A percentile compares a stretch with the other conserved stretches of the same genome.
phyloP scores from a whole-genome alignment of 176 grass and related monocot species.

The Alloteropsis semialata region DNA sequence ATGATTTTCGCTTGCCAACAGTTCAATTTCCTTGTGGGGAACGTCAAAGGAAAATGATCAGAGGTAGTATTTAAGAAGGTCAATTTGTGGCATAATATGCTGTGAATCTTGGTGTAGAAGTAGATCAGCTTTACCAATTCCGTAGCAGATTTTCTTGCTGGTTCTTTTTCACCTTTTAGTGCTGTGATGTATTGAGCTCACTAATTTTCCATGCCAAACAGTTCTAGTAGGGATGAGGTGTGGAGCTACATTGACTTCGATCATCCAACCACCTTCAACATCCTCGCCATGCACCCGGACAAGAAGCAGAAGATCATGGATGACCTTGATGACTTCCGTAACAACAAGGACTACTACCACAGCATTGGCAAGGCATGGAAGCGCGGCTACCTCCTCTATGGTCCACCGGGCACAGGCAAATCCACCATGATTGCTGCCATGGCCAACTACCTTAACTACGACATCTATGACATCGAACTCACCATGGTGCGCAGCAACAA shows the following conservation, averaged over 20 bases:
- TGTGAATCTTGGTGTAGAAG: too few relatives aligned
- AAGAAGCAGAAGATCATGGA: conserved; percentile 33
- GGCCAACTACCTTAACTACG: conserved; percentile 20
- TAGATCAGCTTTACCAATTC: too few relatives aligned
- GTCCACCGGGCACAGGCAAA: conserved; percentile 21
- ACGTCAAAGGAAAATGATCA: too few relatives aligned
- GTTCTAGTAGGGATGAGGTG: too few relatives aligned
- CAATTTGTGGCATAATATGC: too few relatives aligned
- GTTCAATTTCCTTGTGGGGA: too few relatives aligned
- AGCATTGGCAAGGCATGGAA: conserved; percentile 3
- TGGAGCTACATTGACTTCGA: conserved; percentile 40
- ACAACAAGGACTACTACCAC: conserved; percentile 32
- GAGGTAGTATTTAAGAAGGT: too few relatives aligned
- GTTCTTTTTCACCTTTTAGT: too few relatives aligned
- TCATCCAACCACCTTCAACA: conserved; percentile 40
- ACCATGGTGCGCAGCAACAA: conserved; percentile 48
- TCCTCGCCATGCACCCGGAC: conserved; percentile 31
- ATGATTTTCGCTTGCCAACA: too few relatives aligned
- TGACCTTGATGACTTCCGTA: conserved; percentile 24
- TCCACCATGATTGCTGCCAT: conserved; percentile 15
- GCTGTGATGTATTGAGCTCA: too few relatives aligned
- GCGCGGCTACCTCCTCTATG: conserved; percentile 16
- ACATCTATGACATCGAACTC: conserved; percentile 15
- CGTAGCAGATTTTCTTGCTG: too few relatives aligned
- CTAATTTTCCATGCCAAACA: too few relatives aligned